Evolutionary conservation across 1,139 yeast genomes (phyloP).

Genomic region (Geotrichum bryndzae): DNA sequence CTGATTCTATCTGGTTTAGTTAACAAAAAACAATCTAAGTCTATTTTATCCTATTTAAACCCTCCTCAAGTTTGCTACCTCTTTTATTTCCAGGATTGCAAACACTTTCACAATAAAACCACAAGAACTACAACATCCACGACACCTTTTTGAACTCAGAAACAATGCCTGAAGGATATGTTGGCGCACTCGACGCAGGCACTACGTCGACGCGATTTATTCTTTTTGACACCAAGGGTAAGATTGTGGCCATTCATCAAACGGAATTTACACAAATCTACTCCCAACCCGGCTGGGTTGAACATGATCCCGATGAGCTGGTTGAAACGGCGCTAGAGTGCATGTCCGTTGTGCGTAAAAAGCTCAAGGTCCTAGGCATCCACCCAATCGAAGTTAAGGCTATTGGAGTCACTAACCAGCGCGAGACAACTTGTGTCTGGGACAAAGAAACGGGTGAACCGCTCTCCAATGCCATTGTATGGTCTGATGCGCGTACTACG

Average conservation of each 20-base stretch:
- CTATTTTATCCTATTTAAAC: too few relatives aligned
- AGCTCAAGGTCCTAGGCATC: slow-evolving; percentile 32
- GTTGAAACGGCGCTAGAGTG: slow-evolving; percentile 59
- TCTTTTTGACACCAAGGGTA: slow-evolving; percentile 64
- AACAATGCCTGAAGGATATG: slow-evolving; percentile 23
- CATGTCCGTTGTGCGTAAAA: slow-evolving; percentile 33
- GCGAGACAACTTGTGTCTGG: slow-evolving; percentile 94
- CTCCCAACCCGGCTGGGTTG: slow-evolving; percentile 65
- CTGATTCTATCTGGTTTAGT: too few relatives aligned
- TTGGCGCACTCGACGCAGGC: slow-evolving; percentile 73
- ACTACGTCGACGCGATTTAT: slow-evolving; percentile 94
- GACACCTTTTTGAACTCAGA: too few relatives aligned
- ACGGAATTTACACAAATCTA: slow-evolving; percentile 53
- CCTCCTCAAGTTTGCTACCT: too few relatives aligned
- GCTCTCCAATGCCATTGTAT: slow-evolving; percentile 80
- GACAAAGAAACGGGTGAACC: slow-evolving; percentile 78
- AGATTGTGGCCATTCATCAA: slow-evolving; percentile 80
- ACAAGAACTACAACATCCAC: too few relatives aligned
- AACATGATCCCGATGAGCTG: slow-evolving; percentile 84
- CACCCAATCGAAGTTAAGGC: slow-evolving; percentile 33
- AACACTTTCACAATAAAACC: too few relatives aligned
- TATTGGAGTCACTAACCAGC: slow-evolving; percentile 89
- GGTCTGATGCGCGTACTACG: slow-evolving; percentile 91
- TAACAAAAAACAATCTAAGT: too few relatives aligned
- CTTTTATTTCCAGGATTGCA: too few relatives aligned